Evolutionary conservation across 208 protist genomes (phyloP).

Genomic region (Acanthamoeba quina): DNA sequence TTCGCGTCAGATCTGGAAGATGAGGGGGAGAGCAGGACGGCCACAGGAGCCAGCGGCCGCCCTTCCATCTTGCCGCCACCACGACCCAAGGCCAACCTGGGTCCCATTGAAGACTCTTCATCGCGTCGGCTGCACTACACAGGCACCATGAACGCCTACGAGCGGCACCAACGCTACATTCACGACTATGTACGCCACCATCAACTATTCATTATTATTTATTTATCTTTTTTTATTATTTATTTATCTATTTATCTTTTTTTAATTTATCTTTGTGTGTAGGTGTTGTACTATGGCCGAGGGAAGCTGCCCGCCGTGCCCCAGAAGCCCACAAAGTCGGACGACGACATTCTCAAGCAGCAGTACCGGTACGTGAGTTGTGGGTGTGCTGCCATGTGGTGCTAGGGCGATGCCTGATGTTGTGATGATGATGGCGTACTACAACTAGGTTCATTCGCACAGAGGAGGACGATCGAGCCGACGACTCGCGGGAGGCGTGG

Average conservation of each 20-base stretch:
- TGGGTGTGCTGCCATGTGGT: background rate
- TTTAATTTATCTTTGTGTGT: background rate
- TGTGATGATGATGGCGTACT: too few species aligned
- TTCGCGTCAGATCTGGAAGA: constrained; percentile 48
- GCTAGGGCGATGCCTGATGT: background rate
- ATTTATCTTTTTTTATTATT: background rate
- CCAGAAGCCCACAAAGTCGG: constrained; percentile 46
- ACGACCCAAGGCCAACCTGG: background rate
- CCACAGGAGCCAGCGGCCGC: background rate
- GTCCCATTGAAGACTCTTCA: background rate
- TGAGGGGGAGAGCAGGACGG: background rate
- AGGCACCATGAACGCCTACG: constrained; percentile 27
- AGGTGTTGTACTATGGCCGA: constrained; percentile 48
- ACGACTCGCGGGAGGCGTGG: constrained; percentile 57
- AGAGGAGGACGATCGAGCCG: constrained; percentile 69
- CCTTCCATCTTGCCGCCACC: too few species aligned
- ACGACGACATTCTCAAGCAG: constrained; percentile 63
- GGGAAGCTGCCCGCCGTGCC: constrained; percentile 14
- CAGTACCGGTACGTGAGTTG: constrained; percentile 40
- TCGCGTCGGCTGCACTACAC: constrained; percentile 1
- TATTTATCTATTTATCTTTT: background rate
- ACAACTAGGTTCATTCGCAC: constrained; percentile 48
- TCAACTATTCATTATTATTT: background rate
- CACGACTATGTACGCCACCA: constrained; percentile 53
- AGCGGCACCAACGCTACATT: constrained; percentile 61